These are phyloP conservation scores for Fagus crenata DNA, from an alignment of 306 rosid genomes.

Conservation along the genomic window DNA sequence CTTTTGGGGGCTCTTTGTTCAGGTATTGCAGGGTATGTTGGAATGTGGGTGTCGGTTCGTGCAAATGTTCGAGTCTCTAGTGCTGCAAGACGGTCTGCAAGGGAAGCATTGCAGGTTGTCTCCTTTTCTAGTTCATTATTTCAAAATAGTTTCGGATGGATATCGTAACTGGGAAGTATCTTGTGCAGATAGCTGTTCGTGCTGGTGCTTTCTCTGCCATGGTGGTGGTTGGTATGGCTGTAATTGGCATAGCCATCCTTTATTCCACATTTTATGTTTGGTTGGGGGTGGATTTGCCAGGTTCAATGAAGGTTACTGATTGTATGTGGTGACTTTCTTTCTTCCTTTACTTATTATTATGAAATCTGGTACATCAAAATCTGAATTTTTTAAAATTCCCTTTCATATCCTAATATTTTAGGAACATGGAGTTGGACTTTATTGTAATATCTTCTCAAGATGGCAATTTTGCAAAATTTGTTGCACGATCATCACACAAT, in stretches of 20 bases:
- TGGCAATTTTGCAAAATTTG: background rate
- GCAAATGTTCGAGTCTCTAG: slow-evolving; percentile 98
- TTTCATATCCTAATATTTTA: background rate
- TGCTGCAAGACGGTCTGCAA: slow-evolving; percentile 97
- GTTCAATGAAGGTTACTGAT: slow-evolving; percentile 93
- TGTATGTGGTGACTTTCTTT: slow-evolving; percentile 65
- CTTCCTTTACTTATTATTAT: slow-evolving; percentile 25
- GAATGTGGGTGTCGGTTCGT: slow-evolving; percentile 99
- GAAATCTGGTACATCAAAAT: background rate
- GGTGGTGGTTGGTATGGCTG: slow-evolving; percentile 99
- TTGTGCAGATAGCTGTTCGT: slow-evolving; percentile 91
- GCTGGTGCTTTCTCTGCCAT: slow-evolving; percentile 98
- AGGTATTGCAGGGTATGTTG: slow-evolving; percentile 95
- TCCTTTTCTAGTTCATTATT: slow-evolving; percentile 29
- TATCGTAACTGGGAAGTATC: slow-evolving; percentile 32
- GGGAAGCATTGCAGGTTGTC: slow-evolving; percentile 97
- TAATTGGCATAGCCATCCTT: slow-evolving; percentile 82
- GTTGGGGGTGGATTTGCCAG: slow-evolving; percentile 89
- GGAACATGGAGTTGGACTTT: slow-evolving; percentile 3
- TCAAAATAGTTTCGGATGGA: slow-evolving; percentile 27
- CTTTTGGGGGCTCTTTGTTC: slow-evolving; percentile 96
- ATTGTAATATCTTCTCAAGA: slow-evolving; percentile 16
- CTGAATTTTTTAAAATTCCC: background rate
- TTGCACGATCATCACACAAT: background rate
- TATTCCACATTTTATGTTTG: slow-evolving; percentile 92